Evolutionary conservation across 441 rosid genomes (phyloP), one percentile per base, ranked within the genome.

Genomic region (Dalechampia spathulata): DNA sequence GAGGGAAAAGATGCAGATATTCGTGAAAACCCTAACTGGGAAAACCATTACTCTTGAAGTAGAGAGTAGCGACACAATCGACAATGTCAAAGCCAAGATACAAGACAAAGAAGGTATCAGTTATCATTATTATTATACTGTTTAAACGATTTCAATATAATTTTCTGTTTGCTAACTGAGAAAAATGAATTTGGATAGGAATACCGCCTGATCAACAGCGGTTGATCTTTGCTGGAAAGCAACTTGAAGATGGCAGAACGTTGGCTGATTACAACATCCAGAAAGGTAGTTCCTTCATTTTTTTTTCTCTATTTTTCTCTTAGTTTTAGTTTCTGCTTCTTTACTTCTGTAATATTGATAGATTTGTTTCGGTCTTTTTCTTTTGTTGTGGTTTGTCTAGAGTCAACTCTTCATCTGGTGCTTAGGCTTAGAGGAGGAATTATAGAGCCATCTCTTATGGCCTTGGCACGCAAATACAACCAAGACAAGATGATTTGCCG

Each of bases 341-440:
- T 30, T 30, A 30, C 8, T 30, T 30, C 5, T 4, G 8, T 3
- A 30, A 30, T 30, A 30, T 30, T 30, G 5, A 30, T 30, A 30
- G 34, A 30, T 8, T 30, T 30, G n/a, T n/a, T n/a, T n/a, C n/a
- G n/a, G 8, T 30, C 5, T 30, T 30, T 30, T 4, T 30, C 8
- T 28, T 6, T 19, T 57, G 15, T 8, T 15, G 17, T 7, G 7
- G 37, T 10, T 19, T 9, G 8, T n/a, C 41, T 72, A 82, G 97
- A 88, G 14, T 91, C 95, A 0, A 88, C 98, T 0, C 81, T 91
- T 56, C 96, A 86, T 72, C 75, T 88, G 45, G 98, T 88, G 49
- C 61, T 86, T 73, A 83, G 98, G 78, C 87, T 91, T n/a, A 85
- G 96, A 25, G 98, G 98, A 55, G 98, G 98, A 7, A 88, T 88